Base-by-base conservation (phyloP, 2,329 filamentous ascomycete species). In the Monilinia laxa region DNA sequence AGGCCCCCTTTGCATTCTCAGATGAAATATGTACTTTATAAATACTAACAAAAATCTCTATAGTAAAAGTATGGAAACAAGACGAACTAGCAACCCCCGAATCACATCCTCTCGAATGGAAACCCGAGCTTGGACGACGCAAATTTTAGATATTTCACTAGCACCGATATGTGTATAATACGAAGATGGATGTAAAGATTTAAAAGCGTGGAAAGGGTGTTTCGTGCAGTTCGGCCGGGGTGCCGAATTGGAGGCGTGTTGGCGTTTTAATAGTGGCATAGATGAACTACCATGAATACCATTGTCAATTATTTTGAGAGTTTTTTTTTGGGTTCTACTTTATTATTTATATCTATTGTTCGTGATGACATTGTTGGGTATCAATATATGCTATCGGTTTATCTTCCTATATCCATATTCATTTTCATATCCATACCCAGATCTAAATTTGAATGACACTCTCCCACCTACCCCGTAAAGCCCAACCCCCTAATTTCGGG, bases 11-110 rank as follows among this genome's bases (percentile, higher is more conserved):
- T 51, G 12, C 47, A 23, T 51, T 12, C n/a, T 51, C 47, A 14
- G 3, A 23, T 5, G 12, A 51, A 4, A 11, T 23, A 25, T 11
- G 4, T 47, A n/a, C n/a, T 51, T n/a, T 5, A 25, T 4, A 12
- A 45, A 62, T 70, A 42, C 73, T 78, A 74, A 79, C 73, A 57
- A 7, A 68, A 64, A 62, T 11, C 20, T 3, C 23, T 53, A 53
- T 55, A 88, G 84, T 97, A 78, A 98, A 99, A 85, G 87, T 99
- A 67, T 99, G 95, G 95, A 96, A 93, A 78, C 90, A 90, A 72
- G 95, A 99, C 77, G 92, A 96, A 57, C 86, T 90, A 64, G 95
- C 95, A 23, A 97, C 94, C 0, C 90, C 90, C 49, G 92, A 98
- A 77, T 91, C 90, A 1, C 93, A 98, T 79, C 95, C 95, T 2